phyloP scores from a whole-genome alignment of 2,329 filamentous ascomycete genomes.

The Penicillium sp. region DNA sequence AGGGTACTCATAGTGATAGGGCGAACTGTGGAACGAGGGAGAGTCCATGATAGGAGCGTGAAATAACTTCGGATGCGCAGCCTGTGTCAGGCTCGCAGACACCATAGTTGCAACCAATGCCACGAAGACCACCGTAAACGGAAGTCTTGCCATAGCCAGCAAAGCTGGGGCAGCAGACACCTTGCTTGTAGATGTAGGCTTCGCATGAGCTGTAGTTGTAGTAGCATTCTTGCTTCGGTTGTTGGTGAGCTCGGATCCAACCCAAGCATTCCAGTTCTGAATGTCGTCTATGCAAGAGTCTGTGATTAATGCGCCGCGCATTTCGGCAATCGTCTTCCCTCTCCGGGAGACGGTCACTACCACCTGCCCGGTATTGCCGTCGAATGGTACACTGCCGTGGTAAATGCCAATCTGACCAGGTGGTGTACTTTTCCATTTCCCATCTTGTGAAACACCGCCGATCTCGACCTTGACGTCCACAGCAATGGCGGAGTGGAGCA shows the following conservation, averaged over 20 bases:
- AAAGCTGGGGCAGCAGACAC: slow-evolving; percentile 4
- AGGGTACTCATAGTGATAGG: neutral
- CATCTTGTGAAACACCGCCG: neutral
- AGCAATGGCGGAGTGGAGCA: neutral
- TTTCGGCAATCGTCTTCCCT: slow-evolving; percentile 2
- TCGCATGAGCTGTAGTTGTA: neutral
- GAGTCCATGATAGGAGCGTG: neutral
- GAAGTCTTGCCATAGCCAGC: neutral
- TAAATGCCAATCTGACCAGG: neutral
- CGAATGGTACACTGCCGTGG: slow-evolving; percentile 8
- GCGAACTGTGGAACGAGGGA: neutral
- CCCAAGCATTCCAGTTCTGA: slow-evolving; percentile 11
- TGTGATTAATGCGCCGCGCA: slow-evolving; percentile 4
- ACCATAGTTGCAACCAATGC: slow-evolving; percentile 8
- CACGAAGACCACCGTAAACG: slow-evolving; percentile 1
- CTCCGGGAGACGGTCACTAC: slow-evolving; percentile 5
- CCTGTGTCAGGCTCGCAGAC: neutral
- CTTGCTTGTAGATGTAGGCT: neutral
- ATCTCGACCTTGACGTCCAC: slow-evolving; percentile 3
- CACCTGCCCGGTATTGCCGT: slow-evolving; percentile 3
- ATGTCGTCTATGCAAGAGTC: slow-evolving; percentile 1
- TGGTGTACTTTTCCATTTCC: slow-evolving; percentile 3
- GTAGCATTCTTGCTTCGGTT: neutral
- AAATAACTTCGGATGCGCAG: neutral
- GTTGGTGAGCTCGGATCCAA: slow-evolving; percentile 6